phyloP scores from a whole-genome alignment of 1,284 basidiomycete species.

The Phlebopus sp. region DNA sequence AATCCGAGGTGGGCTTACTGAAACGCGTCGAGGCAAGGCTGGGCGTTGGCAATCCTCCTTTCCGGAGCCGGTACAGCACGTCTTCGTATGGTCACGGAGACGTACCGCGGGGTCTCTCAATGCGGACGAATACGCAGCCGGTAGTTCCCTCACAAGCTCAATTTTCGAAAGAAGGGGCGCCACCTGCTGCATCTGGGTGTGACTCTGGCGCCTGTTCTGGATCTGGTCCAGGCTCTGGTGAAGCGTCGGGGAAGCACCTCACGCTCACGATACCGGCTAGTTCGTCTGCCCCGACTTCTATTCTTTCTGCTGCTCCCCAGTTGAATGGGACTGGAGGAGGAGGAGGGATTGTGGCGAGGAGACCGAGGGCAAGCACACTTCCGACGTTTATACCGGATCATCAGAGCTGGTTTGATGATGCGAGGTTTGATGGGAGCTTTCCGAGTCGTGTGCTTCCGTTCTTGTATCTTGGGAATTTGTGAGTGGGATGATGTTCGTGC shows the following conservation, averaged over 20 bases:
- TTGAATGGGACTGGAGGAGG: conserved; percentile 3
- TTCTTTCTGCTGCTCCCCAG: conserved; percentile 11
- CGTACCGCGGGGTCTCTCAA: conserved; percentile 17
- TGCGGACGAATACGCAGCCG: conserved; percentile 17
- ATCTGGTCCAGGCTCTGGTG: neutral
- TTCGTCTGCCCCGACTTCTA: conserved; percentile 13
- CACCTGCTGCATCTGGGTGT: no score
- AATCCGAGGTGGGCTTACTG: conserved; percentile 76
- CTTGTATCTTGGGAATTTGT: conserved; percentile 95
- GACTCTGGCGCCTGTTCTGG: no score
- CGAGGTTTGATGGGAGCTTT: conserved; percentile 92
- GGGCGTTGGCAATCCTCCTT: conserved; percentile 29
- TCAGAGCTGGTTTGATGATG: conserved; percentile 89
- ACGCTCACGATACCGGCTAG: conserved; percentile 19
- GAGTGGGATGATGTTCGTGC: conserved; percentile 35
- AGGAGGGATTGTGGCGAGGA: conserved; percentile 32
- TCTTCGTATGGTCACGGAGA: conserved; percentile 19
- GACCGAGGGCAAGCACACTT: conserved; percentile 68
- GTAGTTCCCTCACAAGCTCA: conserved; percentile 23
- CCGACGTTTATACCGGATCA: conserved; percentile 66
- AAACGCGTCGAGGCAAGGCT: conserved; percentile 65
- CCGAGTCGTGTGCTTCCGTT: conserved; percentile 92
- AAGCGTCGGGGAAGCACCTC: conserved; percentile 12
- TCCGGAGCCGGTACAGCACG: conserved; percentile 25
- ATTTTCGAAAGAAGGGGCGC: neutral